Base-by-base conservation (phyloP, 441 rosid species). In the Erysimum pusillum region DNA sequence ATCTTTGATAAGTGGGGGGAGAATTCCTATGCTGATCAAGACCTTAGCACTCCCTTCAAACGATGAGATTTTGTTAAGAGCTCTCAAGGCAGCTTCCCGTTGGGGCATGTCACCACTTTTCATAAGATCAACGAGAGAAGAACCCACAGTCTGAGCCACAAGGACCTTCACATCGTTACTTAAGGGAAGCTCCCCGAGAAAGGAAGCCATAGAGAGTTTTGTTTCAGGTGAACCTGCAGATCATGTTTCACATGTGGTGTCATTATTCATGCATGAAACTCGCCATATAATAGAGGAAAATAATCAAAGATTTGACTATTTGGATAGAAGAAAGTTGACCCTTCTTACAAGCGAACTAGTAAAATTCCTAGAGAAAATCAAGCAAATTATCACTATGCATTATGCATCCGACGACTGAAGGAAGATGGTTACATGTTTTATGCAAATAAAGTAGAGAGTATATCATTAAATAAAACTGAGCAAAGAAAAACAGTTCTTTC, bases 1-100 rank as follows among this genome's bases (percentile, higher is more conserved):
- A 76, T 91, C 97, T 77, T 84, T 87, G 58, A 93, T 91, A 70
- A 96, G 96, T 32, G 97, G 97, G 34, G 94, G 95, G 54, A 96
- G 97, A 76, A 96, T 91, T 22, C 98, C 98, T 20, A 87, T 78
- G 57, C 83, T 83, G 67, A 96, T 88, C 73, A 96, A 83, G 73
- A 96, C 91, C 84, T 82, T 87, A 25, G 97, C 90, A 74, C 98
- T 96, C 59, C 87, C 86, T 69, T 91, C 95, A 17, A 81, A 89
- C 35, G 95, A 85, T 18, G 97, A 91, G 63, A 96, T 88, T 46
- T 89, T 95, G 84, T 90, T 96, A 38, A 96, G 82, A 83, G 98
- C 98, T 82, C 84, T 84, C 73, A 96, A 82, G 60, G 97, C 88
- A 72, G 91, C 95, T 87, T 92, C 97, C 73, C 94, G 84, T 60